Percentiles rank a stretch among this genome's conserved stretches.
Conservation (phyloP, 345 rosid species). For the Lepidium aucheri region DNA sequence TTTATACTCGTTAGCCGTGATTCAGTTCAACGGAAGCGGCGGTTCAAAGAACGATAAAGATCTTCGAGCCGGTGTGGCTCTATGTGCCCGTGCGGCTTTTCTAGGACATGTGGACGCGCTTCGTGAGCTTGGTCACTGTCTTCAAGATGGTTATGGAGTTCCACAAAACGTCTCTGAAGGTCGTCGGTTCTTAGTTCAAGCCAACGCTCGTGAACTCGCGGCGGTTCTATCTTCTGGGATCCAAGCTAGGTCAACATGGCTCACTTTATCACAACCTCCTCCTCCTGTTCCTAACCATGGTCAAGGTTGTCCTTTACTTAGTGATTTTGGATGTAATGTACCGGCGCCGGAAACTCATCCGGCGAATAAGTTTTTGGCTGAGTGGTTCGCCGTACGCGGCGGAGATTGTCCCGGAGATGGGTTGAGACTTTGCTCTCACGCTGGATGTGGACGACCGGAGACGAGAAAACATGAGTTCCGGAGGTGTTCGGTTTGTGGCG, state of each 20-base stretch:
- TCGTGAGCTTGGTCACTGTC: slow-evolving; percentile 97
- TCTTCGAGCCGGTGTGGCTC: slow-evolving; percentile 83
- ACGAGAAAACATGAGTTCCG: slow-evolving; percentile 88
- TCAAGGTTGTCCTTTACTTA: slow-evolving; percentile 60
- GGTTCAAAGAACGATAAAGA: slow-evolving; percentile 89
- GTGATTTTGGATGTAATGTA: slow-evolving; percentile 98
- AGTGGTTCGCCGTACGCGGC: slow-evolving; percentile 54
- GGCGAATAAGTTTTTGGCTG: slow-evolving; percentile 59
- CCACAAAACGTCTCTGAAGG: slow-evolving; percentile 77
- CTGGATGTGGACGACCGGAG: slow-evolving; percentile 86
- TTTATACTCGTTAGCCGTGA: slow-evolving; percentile 74
- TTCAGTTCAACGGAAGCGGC: slow-evolving; percentile 98
- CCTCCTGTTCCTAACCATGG: slow-evolving; percentile 24
- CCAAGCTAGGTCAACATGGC: slow-evolving; percentile 37
- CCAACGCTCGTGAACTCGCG: slow-evolving; percentile 86
- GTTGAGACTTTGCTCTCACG: slow-evolving; percentile 72
- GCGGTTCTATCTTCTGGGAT: slow-evolving; percentile 48
- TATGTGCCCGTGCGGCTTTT: slow-evolving; percentile 90
- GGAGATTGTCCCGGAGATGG: slow-evolving; percentile 43
- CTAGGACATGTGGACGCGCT: slow-evolving; percentile 85
- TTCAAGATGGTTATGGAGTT: slow-evolving; percentile 97
- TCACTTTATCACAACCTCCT: slow-evolving; percentile 40
- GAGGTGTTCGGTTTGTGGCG: slow-evolving; percentile 90
- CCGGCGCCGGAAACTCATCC: slow-evolving; percentile 87
- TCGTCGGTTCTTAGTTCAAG: slow-evolving; percentile 85